These are phyloP conservation scores for Coriaria nepalensis DNA, from an alignment of 306 rosid species.

Conservation along the genomic window DNA sequence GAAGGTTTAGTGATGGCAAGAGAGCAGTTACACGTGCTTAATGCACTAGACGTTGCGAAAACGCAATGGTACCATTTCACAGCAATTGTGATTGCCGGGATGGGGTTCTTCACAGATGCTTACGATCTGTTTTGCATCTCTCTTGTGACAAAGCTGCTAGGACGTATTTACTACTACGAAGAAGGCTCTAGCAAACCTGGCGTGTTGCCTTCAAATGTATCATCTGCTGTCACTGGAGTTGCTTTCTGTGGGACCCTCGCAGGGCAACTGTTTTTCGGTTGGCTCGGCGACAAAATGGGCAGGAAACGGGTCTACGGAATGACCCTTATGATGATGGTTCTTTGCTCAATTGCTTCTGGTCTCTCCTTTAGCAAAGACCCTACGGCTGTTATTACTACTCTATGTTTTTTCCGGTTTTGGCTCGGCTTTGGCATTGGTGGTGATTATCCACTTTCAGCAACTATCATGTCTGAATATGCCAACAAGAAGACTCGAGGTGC, in stretches of 20 bases:
- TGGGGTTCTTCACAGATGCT: constrained; percentile 88
- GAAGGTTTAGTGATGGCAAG: constrained; percentile 26
- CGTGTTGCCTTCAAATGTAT: constrained; percentile 46
- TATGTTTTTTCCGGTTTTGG: constrained; percentile 85
- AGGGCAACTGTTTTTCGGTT: constrained; percentile 87
- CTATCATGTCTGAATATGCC: constrained; percentile 90
- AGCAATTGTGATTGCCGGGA: constrained; percentile 78
- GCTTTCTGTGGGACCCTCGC: constrained; percentile 76
- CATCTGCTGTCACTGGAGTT: constrained; percentile 74
- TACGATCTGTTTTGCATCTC: constrained; percentile 89
- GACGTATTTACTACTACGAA: constrained; percentile 50
- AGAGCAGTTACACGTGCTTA: constrained; percentile 45
- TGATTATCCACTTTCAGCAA: constrained; percentile 90
- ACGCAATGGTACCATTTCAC: constrained; percentile 93
- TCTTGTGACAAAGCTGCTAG: constrained; percentile 67
- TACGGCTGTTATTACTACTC: constrained; percentile 43
- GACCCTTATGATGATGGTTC: constrained; percentile 81
- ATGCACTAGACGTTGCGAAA: constrained; percentile 71
- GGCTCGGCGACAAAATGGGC: constrained; percentile 92
- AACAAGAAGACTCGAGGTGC: constrained; percentile 78
- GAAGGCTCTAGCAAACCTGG: constrained; percentile 38
- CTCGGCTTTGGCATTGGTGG: constrained; percentile 90
- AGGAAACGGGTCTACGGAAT: constrained; percentile 73
- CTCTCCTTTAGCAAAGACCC: constrained; percentile 53
- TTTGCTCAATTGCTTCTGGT: constrained; percentile 64